phyloP scores from a whole-genome alignment of 164 flowering plant genomes.

The Magnolia changhungtana region DNA sequence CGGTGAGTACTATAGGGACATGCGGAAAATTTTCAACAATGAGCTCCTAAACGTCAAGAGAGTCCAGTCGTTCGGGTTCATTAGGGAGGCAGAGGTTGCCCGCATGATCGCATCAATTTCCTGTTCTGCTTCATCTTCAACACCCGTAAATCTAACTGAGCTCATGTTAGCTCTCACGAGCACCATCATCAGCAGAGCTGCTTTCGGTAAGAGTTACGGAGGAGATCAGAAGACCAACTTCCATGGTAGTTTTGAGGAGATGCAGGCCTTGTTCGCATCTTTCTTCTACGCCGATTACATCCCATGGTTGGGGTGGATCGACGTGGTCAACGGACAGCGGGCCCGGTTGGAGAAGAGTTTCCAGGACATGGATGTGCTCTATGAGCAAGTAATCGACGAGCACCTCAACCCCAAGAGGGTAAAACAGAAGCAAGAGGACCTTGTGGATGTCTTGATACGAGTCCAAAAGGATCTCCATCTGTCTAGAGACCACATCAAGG shows the following conservation, averaged over 20 bases:
- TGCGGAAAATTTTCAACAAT: neutral
- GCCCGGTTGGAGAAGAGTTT: neutral
- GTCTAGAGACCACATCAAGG: neutral
- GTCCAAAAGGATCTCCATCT: neutral
- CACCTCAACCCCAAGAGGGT: neutral
- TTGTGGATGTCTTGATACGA: slow-evolving; percentile 1
- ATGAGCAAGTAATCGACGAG: neutral
- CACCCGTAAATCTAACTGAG: neutral
- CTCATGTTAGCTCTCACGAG: too few species aligned
- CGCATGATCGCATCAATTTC: neutral
- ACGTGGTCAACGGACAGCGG: neutral
- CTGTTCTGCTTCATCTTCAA: neutral
- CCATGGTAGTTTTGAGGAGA: slow-evolving; percentile 41
- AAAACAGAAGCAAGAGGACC: neutral
- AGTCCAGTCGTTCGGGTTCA: slow-evolving; percentile 2
- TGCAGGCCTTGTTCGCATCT: slow-evolving; percentile 48
- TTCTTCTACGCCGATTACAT: slow-evolving; percentile 12
- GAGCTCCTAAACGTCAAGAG: slow-evolving; percentile 1
- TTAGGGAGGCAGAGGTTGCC: slow-evolving; percentile 5
- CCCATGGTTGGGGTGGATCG: slow-evolving; percentile 10
- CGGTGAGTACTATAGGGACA: slow-evolving; percentile 3
- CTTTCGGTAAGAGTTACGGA: slow-evolving; percentile 4
- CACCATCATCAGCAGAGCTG: slow-evolving; percentile 5
- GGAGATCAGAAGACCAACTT: slow-evolving; percentile 14
- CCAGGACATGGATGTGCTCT: neutral